Conservation (phyloP, 768 basidiomycete genomes). For the Phaeotremella fagi region DNA sequence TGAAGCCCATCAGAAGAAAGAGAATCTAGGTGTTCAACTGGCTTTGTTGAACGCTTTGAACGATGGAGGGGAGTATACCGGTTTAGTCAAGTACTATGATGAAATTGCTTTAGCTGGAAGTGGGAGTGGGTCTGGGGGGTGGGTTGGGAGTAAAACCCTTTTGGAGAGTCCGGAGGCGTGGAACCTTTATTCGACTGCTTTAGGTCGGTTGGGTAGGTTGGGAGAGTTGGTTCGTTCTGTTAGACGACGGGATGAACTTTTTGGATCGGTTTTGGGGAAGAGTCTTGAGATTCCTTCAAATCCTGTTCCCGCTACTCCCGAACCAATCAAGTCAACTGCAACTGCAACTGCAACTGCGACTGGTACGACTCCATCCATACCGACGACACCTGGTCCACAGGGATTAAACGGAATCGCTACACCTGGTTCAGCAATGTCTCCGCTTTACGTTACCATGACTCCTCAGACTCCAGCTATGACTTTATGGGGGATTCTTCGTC, state of each 20-base stretch:
- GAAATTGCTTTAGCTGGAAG: conserved; percentile 27
- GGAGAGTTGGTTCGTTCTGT: conserved; percentile 58
- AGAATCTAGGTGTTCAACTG: conserved; percentile 26
- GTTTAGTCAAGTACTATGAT: conserved; percentile 33
- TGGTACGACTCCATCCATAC: neutral
- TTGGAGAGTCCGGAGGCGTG: conserved; percentile 22
- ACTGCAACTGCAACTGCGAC: neutral
- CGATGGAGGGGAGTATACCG: conserved; percentile 25
- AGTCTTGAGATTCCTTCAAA: neutral
- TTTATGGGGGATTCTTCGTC: conserved; percentile 27
- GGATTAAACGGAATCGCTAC: too few species aligned
- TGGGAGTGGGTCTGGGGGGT: neutral
- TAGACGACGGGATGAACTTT: conserved; percentile 59
- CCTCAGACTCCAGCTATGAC: conserved; percentile 33
- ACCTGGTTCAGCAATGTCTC: conserved; percentile 37
- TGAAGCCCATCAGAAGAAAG: conserved; percentile 22
- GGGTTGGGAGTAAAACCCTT: conserved; percentile 13
- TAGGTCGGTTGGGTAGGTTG: conserved; percentile 27
- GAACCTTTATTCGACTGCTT: conserved; percentile 17
- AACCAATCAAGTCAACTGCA: conserved; percentile 2
- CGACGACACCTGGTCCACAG: conserved; percentile 5
- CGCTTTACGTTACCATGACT: conserved; percentile 43
- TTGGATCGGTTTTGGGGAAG: neutral
- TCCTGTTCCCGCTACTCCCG: neutral
- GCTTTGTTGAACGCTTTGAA: conserved; percentile 33